Base-by-base conservation (phyloP, 2,329 filamentous ascomycete genomes). In the Alternaria sp. region DNA sequence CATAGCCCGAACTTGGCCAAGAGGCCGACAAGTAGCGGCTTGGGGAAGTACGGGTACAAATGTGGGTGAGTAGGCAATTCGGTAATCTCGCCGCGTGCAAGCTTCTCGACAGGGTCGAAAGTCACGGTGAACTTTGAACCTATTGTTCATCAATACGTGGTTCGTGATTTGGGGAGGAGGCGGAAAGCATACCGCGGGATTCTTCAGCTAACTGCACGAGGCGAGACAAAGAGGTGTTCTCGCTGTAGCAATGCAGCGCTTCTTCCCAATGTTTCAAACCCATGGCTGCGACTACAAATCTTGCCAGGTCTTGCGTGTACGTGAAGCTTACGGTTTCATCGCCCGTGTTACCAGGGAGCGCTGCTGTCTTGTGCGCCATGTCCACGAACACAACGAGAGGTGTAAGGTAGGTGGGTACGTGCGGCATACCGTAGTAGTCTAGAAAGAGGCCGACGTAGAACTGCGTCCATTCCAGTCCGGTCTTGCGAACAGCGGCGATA, bases 141-240 rank as follows among this genome's bases (percentile, higher is more conserved):
- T 38, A 3, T 16, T 7, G 1, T 18, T 16, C 16, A n/a, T 38
- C 16, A 38, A 38, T n/a, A 4, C 16, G 1, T 7, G 16, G 36
- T 38, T 38, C 16, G 36, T n/a, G 36, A 18, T n/a, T 38, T 18
- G 1, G 2, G 2, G 7, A 4, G 2, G 36, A 38, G 16, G 16
- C 14, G 3, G 18, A 16, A 18, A 16, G 16, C 36, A n/a, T 38
- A 38, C 36, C 36, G 36, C 36, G 8, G 16, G 36, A 8, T 38
- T 38, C 36, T n/a, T n/a, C 36, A 38, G 36, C 36, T 3, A 4
- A n/a, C 8, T 38, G 16, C 16, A 38, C 7, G 10, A 85, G 70
- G 61, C 85, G 71, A 38, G 84, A 84, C 63, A 77, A 80, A 0
- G 82, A 83, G 7, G 80, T 57, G 30, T 79, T 76, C 51, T 84